Base-by-base conservation (phyloP, 139 green algal genomes). In the Astrephomene gubernaculifera region DNA sequence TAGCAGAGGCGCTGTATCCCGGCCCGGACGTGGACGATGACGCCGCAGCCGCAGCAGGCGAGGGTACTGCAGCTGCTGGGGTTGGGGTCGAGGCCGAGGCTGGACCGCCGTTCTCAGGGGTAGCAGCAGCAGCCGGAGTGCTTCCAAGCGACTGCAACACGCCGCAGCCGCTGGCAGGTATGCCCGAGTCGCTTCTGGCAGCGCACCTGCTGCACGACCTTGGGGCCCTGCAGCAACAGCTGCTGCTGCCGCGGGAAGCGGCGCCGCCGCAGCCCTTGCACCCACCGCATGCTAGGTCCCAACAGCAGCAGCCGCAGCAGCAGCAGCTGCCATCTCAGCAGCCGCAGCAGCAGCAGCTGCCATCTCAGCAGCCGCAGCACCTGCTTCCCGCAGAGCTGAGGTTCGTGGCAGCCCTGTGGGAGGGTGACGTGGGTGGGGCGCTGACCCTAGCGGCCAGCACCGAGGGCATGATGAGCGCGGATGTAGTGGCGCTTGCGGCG, bases 401-500 rank as follows among this genome's bases (percentile, higher is more conserved):
- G 3, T 78, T 70, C 49, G 79, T 86, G 65, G 36, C 65, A 27
- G 35, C 65, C 33, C 21, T 86, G 65, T 86, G 79, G 79, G 29
- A 43, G 49, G 79, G 65, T 8, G 79, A 86, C 64, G 45, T 86
- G 8, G 79, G 38, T 6, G 44, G 79, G 1, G 79, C 79, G 35
- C 10, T 86, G 65, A 35, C n/a, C 25, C 24, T 74, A 44, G 78
- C 78, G 33, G 78, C 78, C 41, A 63, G 31, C 6, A 25, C 31
- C 35, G 65, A 86, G 65, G 79, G 79, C 10, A 79, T 86, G 79
- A 2, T 78, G 35, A 70, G 27, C 10, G 79, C 79, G 10, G 79
- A 86, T 35, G 35, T 86, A 36, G 79, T 86, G 65, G 79, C 65
- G 0, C 14, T 86, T 65, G 79, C 79, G 64, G 79, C 65, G 35